These are phyloP conservation scores for Solanum peruvianum DNA, from an alignment of 257 asterid genomes.

Conservation along the genomic window DNA sequence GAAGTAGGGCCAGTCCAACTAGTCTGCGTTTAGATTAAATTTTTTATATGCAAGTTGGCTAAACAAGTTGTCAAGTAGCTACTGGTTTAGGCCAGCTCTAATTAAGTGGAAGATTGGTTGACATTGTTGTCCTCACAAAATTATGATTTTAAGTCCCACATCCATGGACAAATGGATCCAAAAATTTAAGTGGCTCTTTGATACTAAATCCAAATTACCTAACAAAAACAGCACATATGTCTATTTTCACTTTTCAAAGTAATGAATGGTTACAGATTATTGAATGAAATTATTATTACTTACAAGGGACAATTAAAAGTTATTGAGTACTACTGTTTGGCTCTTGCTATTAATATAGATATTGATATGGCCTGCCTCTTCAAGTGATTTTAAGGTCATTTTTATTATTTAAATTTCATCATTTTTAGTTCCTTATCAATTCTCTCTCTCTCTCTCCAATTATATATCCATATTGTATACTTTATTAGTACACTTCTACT, in stretches of 20 bases:
- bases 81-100: not conserved
- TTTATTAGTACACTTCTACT: not conserved
- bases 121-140: slow-evolving; percentile 16
- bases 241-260: not conserved
- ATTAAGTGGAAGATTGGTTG: slow-evolving; percentile 9
- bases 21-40: not conserved
- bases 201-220: not conserved
- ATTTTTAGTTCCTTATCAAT: not conserved
- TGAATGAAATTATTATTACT: not conserved
- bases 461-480: not conserved
- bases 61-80: slow-evolving; percentile 17
- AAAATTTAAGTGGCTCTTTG: slow-evolving; percentile 1
- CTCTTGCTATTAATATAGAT: not conserved
- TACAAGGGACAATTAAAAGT: not conserved
- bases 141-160: not conserved
- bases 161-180: not conserved
- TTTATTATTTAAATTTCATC: not conserved
- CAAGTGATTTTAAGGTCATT: slow-evolving; percentile 17
- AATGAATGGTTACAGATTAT: slow-evolving; percentile 10
- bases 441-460: not conserved
- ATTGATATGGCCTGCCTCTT: slow-evolving; percentile 19
- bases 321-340: not conserved
- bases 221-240: not conserved
- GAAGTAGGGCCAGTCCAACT: not conserved
- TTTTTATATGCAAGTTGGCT: slow-evolving; percentile 13